phyloP scores from a whole-genome alignment of 2,329 filamentous ascomycete genomes.

The Venturia pyrina region DNA sequence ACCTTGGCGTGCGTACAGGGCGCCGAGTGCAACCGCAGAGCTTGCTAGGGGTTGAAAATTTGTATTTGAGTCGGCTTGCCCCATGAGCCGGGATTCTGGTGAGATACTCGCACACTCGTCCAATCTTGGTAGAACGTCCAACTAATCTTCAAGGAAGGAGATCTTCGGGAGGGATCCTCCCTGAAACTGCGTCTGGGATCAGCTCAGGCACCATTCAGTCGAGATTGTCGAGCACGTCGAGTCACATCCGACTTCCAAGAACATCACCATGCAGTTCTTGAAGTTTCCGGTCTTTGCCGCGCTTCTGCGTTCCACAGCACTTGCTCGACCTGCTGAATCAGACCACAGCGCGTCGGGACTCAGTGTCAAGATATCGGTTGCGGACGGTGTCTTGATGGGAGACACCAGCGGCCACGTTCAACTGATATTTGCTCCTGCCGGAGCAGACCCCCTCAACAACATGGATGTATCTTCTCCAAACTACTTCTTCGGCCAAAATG shows the following conservation, averaged over 20 bases:
- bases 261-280: background rate
- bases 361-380: slow-evolving; percentile 20
- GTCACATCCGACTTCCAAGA: background rate
- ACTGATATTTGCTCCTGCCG: slow-evolving; percentile 26
- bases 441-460: slow-evolving; percentile 25
- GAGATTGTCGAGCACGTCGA: background rate
- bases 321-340: background rate
- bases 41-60: too few relatives aligned
- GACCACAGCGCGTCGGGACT: background rate
- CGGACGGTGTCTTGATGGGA: slow-evolving; percentile 20
- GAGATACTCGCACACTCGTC: too few relatives aligned
- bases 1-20: background rate
- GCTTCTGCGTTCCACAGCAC: background rate
- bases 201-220: background rate
- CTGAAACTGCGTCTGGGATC: background rate
- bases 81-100: background rate
- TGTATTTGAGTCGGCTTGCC: background rate
- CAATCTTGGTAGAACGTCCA: background rate
- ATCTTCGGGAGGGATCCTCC: background rate
- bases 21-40: too few relatives aligned
- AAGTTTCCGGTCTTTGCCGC: background rate
- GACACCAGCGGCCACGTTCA: slow-evolving; percentile 24
- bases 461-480: slow-evolving; percentile 27
- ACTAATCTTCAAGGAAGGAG: background rate
- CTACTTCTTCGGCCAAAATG: slow-evolving; percentile 29